A percentile compares a stretch with the other conserved stretches of the same genome.
These are phyloP conservation scores for Colletotrichum abscissum DNA, from an alignment of 2,329 filamentous ascomycete species.

Conservation along the genomic window DNA sequence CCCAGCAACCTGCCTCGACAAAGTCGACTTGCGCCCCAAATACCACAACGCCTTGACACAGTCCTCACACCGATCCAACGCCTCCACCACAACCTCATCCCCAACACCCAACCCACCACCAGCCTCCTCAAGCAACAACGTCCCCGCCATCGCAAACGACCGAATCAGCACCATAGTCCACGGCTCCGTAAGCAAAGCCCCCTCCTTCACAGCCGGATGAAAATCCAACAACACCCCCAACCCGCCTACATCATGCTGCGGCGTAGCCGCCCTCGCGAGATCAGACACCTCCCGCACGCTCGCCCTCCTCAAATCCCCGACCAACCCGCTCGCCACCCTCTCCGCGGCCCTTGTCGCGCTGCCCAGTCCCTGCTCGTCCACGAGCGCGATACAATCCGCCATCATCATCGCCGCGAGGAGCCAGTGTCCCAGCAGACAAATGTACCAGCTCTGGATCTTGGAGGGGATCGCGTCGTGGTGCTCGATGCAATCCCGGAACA, in stretches of 20 bases:
- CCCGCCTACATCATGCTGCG: conserved; percentile 32
- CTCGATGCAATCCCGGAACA: conserved; percentile 62
- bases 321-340: conserved; percentile 46
- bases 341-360: conserved; percentile 40
- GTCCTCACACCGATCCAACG: conserved; percentile 51
- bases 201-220: conserved; percentile 64
- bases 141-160: conserved; percentile 60
- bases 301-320: conserved; percentile 52
- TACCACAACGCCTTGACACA: conserved; percentile 66
- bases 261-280: conserved; percentile 58
- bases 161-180: conserved; percentile 68
- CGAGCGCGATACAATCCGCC: conserved; percentile 62
- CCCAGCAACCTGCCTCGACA: conserved; percentile 13
- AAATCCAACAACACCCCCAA: conserved; percentile 49
- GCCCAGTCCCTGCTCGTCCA: conserved; percentile 54
- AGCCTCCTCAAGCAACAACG: conserved; percentile 49
- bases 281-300: conserved; percentile 60
- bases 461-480: conserved; percentile 61
- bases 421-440: conserved; percentile 68
- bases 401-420: conserved; percentile 66
- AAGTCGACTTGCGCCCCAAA: conserved; percentile 58
- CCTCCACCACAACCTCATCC: background rate
- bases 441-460: conserved; percentile 69
- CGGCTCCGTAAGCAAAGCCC: conserved; percentile 68
- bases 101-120: no score